Percentiles rank a stretch among this genome's conserved stretches.
These are phyloP conservation scores for Obelidium mucronatum DNA, from an alignment of 192 early-diverging fungal genomes.

Conservation along the genomic window DNA sequence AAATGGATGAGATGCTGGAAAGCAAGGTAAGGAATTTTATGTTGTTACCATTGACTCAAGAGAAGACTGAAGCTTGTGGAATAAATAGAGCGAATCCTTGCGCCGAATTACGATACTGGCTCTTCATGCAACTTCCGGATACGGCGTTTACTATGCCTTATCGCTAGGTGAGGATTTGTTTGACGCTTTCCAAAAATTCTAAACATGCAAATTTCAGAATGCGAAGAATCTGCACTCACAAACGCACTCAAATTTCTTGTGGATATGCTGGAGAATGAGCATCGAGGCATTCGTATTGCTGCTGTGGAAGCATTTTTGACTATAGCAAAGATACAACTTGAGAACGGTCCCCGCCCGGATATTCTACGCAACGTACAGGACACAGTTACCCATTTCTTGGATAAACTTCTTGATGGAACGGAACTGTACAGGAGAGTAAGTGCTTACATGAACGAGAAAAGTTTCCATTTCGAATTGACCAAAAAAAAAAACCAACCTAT, in stretches of 20 bases:
- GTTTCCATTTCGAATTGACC: not conserved
- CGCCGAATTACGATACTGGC: slow-evolving; percentile 54
- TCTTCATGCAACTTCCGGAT: slow-evolving; percentile 56
- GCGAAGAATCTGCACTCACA: slow-evolving; percentile 35
- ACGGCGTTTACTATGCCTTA: slow-evolving; percentile 55
- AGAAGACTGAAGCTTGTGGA: not conserved
- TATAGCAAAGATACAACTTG: slow-evolving; percentile 49
- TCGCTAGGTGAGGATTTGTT: slow-evolving; percentile 40
- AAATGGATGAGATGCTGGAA: slow-evolving; percentile 58
- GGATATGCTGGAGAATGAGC: slow-evolving; percentile 59
- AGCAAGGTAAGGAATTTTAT: slow-evolving; percentile 38
- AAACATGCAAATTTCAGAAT: slow-evolving; percentile 28
- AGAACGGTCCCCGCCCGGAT: slow-evolving; percentile 31
- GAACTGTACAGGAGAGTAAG: slow-evolving; percentile 51
- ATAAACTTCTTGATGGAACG: slow-evolving; percentile 36
- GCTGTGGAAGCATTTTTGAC: slow-evolving; percentile 53
- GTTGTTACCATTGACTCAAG: not conserved
- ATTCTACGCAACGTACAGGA: slow-evolving; percentile 33
- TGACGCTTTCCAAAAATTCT: not conserved
- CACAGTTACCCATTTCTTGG: slow-evolving; percentile 31
- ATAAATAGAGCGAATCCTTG: slow-evolving; percentile 54
- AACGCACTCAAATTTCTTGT: slow-evolving; percentile 53
- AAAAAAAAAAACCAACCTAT: not conserved
- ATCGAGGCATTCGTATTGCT: slow-evolving; percentile 58
- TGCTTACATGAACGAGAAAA: not conserved